Evolutionary conservation across 225 moss, liverwort and hornwort species (phyloP), one percentile per base, ranked within the genome.

Genomic region (Marchantia polymorpha): DNA sequence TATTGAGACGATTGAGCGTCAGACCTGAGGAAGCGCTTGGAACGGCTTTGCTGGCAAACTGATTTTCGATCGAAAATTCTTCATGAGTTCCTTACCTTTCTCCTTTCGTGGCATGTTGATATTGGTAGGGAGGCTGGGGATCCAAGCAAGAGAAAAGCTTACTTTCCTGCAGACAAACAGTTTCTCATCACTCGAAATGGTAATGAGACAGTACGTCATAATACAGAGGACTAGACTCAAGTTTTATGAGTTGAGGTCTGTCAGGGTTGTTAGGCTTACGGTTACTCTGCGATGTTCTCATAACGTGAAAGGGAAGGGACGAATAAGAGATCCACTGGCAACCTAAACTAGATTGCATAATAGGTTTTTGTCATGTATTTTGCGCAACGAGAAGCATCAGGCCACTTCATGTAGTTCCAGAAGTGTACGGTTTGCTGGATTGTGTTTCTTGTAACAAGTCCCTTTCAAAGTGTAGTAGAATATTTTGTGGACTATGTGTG

Each of bases 141-240:
- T 89, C 91, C 92, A 53, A 93, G 78, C 78, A 99, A 93, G 84
- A 87, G 91, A 81, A 95, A 95, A 79, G 86, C 88, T 17, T 99
- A 92, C 84, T 89, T 99, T 82, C 99, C 93, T 87, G 84, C 91
- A 69, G 95, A 99, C 86, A 99, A 95, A 84, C 99, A 99, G 85
- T 99, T 91, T 78, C 90, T 99, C 27, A 99, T 99, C 49, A 99
- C 99, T 81, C 93, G 99, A 80, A 95, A 95, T 86, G 97, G 97
- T 99, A 94, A 63, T 56, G 48, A 79, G 64, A 31, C 25, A 9
- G 22, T 39, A 69, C 5, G 69, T 55, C 20, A 7, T 29, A 73
- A 10, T 39, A 39, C 56, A 58, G 56, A 3, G 20, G 56, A 13
- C 15, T 20, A 20, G 13, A 58, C 15, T 58, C 20, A 58, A 13